Percentiles rank a stretch among this genome's conserved stretches.
Evolutionary conservation across 2,329 filamentous ascomycete species (phyloP).

Genomic region (Ascochyta clinopodiicola): DNA sequence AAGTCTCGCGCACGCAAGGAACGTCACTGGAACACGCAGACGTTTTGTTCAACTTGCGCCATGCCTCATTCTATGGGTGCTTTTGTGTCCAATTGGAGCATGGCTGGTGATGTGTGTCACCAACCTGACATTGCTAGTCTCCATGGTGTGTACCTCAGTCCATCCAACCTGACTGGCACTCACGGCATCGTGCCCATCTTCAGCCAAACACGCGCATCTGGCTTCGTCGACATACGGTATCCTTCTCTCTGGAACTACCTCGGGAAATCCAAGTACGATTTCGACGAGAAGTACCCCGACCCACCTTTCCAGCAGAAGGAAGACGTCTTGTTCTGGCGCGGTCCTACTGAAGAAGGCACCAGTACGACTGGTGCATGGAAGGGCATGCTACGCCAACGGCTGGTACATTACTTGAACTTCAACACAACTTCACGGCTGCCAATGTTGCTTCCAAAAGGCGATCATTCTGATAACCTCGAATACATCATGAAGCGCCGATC

Average conservation of each 20-base stretch:
- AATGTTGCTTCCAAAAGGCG: slow-evolving; percentile 52
- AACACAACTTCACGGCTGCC: slow-evolving; percentile 41
- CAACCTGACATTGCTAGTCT: slow-evolving; percentile 78
- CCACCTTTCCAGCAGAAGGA: slow-evolving; percentile 66
- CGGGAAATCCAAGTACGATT: slow-evolving; percentile 61
- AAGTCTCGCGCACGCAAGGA: slow-evolving; percentile 65
- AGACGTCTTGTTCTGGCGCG: slow-evolving; percentile 76
- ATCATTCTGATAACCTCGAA: slow-evolving; percentile 57
- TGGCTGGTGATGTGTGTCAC: slow-evolving; percentile 72
- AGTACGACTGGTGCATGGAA: slow-evolving; percentile 64
- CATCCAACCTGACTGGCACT: slow-evolving; percentile 67
- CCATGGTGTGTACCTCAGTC: slow-evolving; percentile 74
- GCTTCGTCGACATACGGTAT: slow-evolving; percentile 79
- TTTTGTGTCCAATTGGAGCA: slow-evolving; percentile 70
- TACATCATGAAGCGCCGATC: slow-evolving; percentile 63
- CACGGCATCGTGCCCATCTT: slow-evolving; percentile 76
- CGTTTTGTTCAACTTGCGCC: slow-evolving; percentile 69
- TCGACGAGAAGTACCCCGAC: slow-evolving; percentile 60
- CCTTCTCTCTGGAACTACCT: slow-evolving; percentile 70
- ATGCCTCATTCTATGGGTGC: slow-evolving; percentile 70
- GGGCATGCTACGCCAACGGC: slow-evolving; percentile 72
- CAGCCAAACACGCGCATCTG: slow-evolving; percentile 73
- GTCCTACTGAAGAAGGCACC: slow-evolving; percentile 63
- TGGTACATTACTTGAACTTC: slow-evolving; percentile 65
- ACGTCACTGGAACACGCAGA: slow-evolving; percentile 67